Evolutionary conservation across 768 basidiomycete species (phyloP).

Genomic region (Agaricus blazei): DNA sequence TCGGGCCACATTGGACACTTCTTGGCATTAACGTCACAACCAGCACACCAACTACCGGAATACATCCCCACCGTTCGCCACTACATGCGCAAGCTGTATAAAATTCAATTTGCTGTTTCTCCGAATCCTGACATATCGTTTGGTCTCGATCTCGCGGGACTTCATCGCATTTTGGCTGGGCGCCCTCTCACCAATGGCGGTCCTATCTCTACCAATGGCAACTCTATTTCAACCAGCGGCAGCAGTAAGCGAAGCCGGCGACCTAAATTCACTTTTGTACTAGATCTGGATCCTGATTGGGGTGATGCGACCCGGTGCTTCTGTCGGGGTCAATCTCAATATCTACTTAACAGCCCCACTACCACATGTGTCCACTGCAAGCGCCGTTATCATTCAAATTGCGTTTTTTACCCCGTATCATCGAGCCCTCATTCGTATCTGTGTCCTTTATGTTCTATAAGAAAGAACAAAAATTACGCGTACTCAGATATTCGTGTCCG

Average conservation of each 20-base stretch:
- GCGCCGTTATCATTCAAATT: conserved; percentile 65
- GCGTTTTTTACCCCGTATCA: conserved; percentile 61
- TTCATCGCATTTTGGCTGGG: conserved; percentile 76
- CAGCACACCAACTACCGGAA: conserved; percentile 67
- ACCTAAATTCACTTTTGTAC: conserved; percentile 66
- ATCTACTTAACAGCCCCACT: conserved; percentile 54
- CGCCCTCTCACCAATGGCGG: conserved; percentile 33
- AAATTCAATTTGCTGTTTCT: conserved; percentile 85
- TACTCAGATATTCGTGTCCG: conserved; percentile 75
- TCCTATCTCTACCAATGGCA: conserved; percentile 16
- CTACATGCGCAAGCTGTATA: conserved; percentile 87
- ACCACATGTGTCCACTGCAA: conserved; percentile 66
- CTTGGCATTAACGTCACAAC: conserved; percentile 63
- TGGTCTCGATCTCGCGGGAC: conserved; percentile 75
- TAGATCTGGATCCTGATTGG: conserved; percentile 73
- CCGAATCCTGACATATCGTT: conserved; percentile 78
- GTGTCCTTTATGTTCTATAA: conserved; percentile 75
- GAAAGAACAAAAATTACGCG: conserved; percentile 65
- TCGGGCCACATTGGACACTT: conserved; percentile 76
- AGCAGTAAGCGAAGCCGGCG: conserved; percentile 48
- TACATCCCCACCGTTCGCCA: conserved; percentile 82
- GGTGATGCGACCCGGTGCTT: conserved; percentile 74
- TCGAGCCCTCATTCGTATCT: conserved; percentile 27
- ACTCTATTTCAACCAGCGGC: conserved; percentile 18
- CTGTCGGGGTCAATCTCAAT: conserved; percentile 64